Conservation (phyloP, 1,139 yeast genomes). For the Candida tunisiensis region DNA sequence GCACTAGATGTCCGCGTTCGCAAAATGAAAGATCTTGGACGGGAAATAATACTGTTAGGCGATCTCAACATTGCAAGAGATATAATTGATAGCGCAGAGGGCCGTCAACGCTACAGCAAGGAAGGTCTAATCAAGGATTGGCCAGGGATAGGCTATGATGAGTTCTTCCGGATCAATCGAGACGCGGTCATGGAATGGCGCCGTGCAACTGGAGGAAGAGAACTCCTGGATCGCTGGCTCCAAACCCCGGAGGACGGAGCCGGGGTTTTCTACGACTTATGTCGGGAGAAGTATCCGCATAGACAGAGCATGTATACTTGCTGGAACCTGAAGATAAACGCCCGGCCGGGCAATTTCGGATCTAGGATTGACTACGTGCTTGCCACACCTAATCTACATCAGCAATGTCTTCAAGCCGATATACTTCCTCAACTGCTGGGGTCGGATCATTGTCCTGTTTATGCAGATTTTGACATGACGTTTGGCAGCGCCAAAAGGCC, state of each 20-base stretch:
- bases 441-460: conserved; percentile 91
- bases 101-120: conserved; percentile 28
- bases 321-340: conserved; percentile 71
- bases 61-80: conserved; percentile 75
- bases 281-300: conserved; percentile 40
- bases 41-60: conserved; percentile 61
- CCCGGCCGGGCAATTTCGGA: conserved; percentile 76
- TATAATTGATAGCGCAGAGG: conserved; percentile 69
- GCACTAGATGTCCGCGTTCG: conserved; percentile 44
- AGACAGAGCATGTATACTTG: conserved; percentile 65
- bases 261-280: conserved; percentile 37
- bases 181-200: conserved; percentile 12
- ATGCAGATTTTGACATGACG: conserved; percentile 34
- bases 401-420: conserved; percentile 33
- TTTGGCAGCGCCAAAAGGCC: background rate
- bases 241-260: conserved; percentile 15
- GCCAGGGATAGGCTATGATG: conserved; percentile 16
- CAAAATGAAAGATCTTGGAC: conserved; percentile 30
- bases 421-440: conserved; percentile 61
- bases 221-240: conserved; percentile 16
- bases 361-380: conserved; percentile 74
- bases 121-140: conserved; percentile 9
- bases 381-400: conserved; percentile 24
- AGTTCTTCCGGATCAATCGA: conserved; percentile 7
- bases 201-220: conserved; percentile 10